Evolutionary conservation across 805 yeast species (phyloP), one percentile per base, ranked within the genome.

Genomic region (Komagataella ulmi): DNA sequence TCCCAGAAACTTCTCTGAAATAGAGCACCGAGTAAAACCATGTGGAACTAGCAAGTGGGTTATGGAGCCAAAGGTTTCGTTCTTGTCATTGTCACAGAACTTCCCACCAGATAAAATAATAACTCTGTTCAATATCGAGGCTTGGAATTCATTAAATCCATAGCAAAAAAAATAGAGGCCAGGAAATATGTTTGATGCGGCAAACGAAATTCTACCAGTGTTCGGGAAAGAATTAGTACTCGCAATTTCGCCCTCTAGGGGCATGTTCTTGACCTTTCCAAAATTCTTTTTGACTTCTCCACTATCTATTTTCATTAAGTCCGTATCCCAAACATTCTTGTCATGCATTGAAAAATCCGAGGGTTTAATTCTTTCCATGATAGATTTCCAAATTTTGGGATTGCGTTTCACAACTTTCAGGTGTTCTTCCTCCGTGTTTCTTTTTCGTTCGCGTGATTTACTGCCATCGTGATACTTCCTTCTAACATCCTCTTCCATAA

Each of bases 91-190:
- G n/a, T 40, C 46, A 19, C 7, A 10, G 5, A 8, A 45, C 17
- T 44, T 24, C 24, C 84, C 86, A 52, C 65, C 68, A 55, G 77
- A 76, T 0, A 77, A 71, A 50, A 55, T 57, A 1, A 81, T 71
- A 0, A 77, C 75, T 30, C 65, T 67, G 3, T 56, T 53, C 24
- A 81, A 63, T 3, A 73, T 66, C 1, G 59, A 49, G 3, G 56
- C 53, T 58, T 80, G 75, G 6, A 63, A 60, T 1, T 59, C 54
- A 7, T 65, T 63, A 54, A 72, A 82, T 18, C 74, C 78, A 14
- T 63, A 59, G 7, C 75, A 59, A 8, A 65, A 55, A 57, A 84
- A 80, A 7, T 60, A 58, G 51, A 68, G 61, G 1, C 71, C 73
- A 12, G 57, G 48, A 54, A 83, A 78, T 3, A 83, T 12, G 54